Conservation (phyloP, 2,329 filamentous ascomycete species). For the Paraphaeosphaeria sporulosa region DNA sequence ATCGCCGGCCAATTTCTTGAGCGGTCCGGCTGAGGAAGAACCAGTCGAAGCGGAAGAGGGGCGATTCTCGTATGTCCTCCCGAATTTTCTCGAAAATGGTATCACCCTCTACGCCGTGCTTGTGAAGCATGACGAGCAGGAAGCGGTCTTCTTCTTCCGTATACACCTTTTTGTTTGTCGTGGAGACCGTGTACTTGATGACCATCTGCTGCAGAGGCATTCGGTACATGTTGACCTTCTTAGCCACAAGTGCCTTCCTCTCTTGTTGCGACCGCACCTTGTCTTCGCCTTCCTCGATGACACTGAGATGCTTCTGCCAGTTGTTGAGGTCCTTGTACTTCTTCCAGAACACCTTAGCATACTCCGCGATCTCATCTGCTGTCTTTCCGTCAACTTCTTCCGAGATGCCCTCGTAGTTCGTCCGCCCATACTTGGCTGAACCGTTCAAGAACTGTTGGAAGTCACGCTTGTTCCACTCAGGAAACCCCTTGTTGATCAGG, state of each 20-base stretch:
- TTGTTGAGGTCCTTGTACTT: constrained; percentile 90
- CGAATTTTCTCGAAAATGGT: constrained; percentile 90
- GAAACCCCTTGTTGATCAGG: constrained; percentile 85
- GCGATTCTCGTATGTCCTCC: constrained; percentile 95
- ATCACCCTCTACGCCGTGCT: constrained; percentile 89
- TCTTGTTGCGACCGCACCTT: constrained; percentile 87
- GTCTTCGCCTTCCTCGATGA: constrained; percentile 93
- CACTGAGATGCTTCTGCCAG: constrained; percentile 85
- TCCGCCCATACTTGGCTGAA: constrained; percentile 89
- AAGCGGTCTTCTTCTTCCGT: constrained; percentile 98
- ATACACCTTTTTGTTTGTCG: constrained; percentile 99
- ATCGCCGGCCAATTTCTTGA: constrained; percentile 88
- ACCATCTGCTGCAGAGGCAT: constrained; percentile 97
- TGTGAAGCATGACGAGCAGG: constrained; percentile 89
- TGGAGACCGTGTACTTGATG: constrained; percentile 98
- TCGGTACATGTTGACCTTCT: constrained; percentile 97
- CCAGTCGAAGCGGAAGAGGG: constrained; percentile 98
- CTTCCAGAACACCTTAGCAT: constrained; percentile 96
- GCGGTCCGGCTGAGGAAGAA: constrained; percentile 97
- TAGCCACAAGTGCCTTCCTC: constrained; percentile 89
- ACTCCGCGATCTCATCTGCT: constrained; percentile 82
- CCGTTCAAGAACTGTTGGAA: constrained; percentile 99
- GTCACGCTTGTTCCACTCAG: constrained; percentile 94
- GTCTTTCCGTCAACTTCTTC: constrained; percentile 92
- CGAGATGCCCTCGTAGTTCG: constrained; percentile 83